Base-by-base conservation (phyloP, 2,329 filamentous ascomycete species). In the Colletotrichum euphorbiae region DNA sequence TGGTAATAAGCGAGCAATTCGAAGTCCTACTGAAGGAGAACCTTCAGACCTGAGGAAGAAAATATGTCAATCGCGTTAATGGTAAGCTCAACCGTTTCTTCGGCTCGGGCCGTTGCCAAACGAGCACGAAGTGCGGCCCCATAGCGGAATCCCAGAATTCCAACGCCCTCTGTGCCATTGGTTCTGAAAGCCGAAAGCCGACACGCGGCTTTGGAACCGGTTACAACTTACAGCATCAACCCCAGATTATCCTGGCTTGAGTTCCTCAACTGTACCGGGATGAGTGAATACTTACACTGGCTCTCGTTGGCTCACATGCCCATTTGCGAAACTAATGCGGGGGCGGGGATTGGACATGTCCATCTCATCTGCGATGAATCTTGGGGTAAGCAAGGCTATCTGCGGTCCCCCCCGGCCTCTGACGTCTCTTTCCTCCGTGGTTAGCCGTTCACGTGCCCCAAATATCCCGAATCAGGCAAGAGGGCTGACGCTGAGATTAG, bases 221-320 rank as follows among this genome's bases (percentile, higher is more conserved):
- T n/a, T n/a, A n/a, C 51, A 9, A 54, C 2, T 21, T 17, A 40
- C 3, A 5, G 12, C 31, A n/a, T 13, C 28, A 42, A 67, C 28
- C 46, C 46, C 12, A 28, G 46, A 11, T 33, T 52, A 12, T 33
- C 3, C 1, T 58, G 45, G 21, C 9, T 58, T 36, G 21, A 43
- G 4, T 31, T n/a, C 54, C 13, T 19, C 5, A 13, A 5, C 55
- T n/a, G 45, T 17, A 21, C 43, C 12, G 45, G 19, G 11, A 4
- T 28, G 28, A 13, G 42, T 59, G 46, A 54, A 54, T 68, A 54
- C 65, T 65, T 33, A 48, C 3, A 15, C n/a, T 33, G 65, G 31
- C 54, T 65, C 54, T 33, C 46, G 65, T 68, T 65, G 65, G 65
- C 54, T 65, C 65, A 48, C 65, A 59, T 65, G 65, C 21, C 24